phyloP scores from a whole-genome alignment of 805 yeast species.

The Schizosaccharomyces japonicus region DNA sequence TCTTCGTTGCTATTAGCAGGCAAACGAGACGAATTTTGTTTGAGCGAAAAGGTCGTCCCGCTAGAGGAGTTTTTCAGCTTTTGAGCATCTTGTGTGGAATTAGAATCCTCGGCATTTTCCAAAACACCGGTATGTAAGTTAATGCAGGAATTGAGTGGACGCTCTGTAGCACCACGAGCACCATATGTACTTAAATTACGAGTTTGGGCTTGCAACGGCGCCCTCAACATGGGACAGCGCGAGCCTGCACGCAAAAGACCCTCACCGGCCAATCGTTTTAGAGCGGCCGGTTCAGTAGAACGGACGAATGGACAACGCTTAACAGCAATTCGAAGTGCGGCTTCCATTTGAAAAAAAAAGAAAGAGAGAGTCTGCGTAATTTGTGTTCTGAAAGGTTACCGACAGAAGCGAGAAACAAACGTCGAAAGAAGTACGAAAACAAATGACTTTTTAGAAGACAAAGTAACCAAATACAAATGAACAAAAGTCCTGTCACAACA shows the following conservation, averaged over 20 bases:
- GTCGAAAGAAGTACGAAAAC: no score
- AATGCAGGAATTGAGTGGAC: not conserved
- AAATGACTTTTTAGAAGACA: no score
- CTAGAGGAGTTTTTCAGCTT: not conserved
- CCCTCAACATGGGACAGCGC: not conserved
- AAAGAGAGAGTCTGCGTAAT: no score
- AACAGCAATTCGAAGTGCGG: not conserved
- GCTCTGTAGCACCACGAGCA: not conserved
- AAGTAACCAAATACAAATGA: no score
- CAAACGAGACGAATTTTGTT: not conserved
- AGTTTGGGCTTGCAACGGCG: not conserved
- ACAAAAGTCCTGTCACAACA: no score
- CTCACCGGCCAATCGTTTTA: not conserved
- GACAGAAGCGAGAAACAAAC: no score
- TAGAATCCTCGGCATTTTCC: not conserved
- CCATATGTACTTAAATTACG: no score
- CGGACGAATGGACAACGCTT: constrained; percentile 2
- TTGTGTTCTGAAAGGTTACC: no score
- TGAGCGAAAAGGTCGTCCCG: not conserved
- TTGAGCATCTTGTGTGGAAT: not conserved
- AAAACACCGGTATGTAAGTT: not conserved
- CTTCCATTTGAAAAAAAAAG: not conserved
- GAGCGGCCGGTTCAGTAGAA: not conserved
- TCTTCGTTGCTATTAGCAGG: not conserved
- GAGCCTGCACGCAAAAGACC: not conserved